Percentiles rank a stretch among this genome's conserved stretches.
phyloP scores from a whole-genome alignment of 305 asterid genomes.

The Rubia balearica region DNA sequence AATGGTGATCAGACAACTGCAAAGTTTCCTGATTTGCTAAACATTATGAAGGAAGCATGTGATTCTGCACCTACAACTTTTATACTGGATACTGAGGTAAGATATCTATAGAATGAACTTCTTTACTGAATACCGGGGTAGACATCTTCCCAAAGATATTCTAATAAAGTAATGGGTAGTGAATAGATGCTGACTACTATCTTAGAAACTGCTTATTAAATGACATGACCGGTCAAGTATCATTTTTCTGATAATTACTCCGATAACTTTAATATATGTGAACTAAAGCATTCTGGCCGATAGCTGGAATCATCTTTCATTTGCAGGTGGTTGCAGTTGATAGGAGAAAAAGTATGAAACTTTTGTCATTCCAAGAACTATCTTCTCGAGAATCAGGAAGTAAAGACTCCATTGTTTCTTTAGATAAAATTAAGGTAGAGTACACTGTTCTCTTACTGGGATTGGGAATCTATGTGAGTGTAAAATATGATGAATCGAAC shows the following conservation, averaged over 20 bases:
- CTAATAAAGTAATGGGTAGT: background rate
- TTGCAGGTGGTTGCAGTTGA: slow-evolving; percentile 84
- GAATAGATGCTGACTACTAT: background rate
- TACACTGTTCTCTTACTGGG: slow-evolving; percentile 5
- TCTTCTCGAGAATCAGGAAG: slow-evolving; percentile 93
- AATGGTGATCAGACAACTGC: slow-evolving; percentile 85
- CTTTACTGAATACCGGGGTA: slow-evolving; percentile 89
- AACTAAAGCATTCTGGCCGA: background rate
- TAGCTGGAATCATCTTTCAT: slow-evolving; percentile 11
- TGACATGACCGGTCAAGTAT: background rate
- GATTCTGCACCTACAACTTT: slow-evolving; percentile 38
- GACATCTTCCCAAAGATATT: slow-evolving; percentile 10
- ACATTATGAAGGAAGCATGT: slow-evolving; percentile 50
- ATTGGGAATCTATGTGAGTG: background rate
- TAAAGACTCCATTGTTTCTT: slow-evolving; percentile 54
- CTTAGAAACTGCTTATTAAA: background rate
- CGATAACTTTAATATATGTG: too few species aligned
- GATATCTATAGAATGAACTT: slow-evolving; percentile 25
- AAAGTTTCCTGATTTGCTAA: slow-evolving; percentile 70
- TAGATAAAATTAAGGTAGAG: slow-evolving; percentile 71
- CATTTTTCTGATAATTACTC: background rate
- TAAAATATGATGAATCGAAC: background rate
- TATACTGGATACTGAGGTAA: slow-evolving; percentile 89
- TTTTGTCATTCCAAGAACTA: slow-evolving; percentile 86
- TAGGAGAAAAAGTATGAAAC: slow-evolving; percentile 58